Evolutionary conservation across 495 filamentous ascomycete species (phyloP), one percentile per base, ranked within the genome.

Genomic region (Penicillium waksmanii): DNA sequence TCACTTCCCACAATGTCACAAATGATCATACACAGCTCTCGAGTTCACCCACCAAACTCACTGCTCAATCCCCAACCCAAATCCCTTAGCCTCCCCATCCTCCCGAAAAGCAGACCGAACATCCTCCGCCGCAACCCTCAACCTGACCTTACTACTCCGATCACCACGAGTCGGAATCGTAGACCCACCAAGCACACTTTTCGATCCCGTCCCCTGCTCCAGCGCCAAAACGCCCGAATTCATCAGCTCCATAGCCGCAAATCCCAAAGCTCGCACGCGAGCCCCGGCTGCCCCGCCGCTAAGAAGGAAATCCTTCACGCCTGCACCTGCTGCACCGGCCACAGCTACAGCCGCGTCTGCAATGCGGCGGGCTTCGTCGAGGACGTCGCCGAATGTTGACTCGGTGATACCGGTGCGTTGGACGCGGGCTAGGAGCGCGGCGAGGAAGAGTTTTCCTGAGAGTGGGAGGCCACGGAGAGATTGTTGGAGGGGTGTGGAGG

Each of bases 41-140:
- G 23, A 23, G 23, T 23, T 23, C 23, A 23, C 23, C 23, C 23
- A 3, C 1, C 23, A 23, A 23, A 23, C 23, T 73, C 55, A 79
- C 42, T 64, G 60, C 48, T 77, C 74, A 71, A 76, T 65, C 19
- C 76, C 75, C 57, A 82, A 64, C 2, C 80, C 91, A 61, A 97
- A 76, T 15, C 85, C 86, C 68, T 87, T 90, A 23, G 94, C 89
- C 73, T 96, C 91, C 8, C 81, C 83, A 80, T 99, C 95, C 64
- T 96, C 94, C 57, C 87, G 85, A 64, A 98, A 87, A 36, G 96
- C 95, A 59, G 86, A 76, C 70, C 88, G 87, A 1, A 99, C 85
- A 72, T 99, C 95, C 65, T 97, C 95, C 44, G 96, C 89, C 1
- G 89, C 87, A 57, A 97, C 88, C 31, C 91, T 83, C 53, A 98